phyloP scores from a whole-genome alignment of 176 grass and related monocot species.

The Raddia guianensis region DNA sequence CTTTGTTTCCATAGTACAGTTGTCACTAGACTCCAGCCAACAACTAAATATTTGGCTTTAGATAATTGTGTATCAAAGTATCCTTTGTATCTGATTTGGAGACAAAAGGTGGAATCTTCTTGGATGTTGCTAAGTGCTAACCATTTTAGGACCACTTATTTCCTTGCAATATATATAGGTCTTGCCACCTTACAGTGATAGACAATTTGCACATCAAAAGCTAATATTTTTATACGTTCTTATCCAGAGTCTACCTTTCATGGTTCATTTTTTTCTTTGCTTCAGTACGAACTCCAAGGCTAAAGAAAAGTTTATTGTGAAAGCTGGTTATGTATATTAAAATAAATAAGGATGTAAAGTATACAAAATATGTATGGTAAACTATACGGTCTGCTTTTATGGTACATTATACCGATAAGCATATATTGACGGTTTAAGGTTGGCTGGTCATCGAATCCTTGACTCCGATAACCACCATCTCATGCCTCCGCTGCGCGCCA shows the following conservation, averaged over 20 bases:
- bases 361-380: too few species aligned
- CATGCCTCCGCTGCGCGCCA: too few species aligned
- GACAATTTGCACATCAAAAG: constrained; percentile 1
- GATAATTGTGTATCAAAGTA: background rate
- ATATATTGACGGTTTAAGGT: too few species aligned
- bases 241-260: background rate
- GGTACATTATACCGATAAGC: too few species aligned
- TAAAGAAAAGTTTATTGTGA: background rate
- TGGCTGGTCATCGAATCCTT: too few species aligned
- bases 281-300: background rate
- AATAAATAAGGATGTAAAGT: background rate
- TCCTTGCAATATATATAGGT: background rate
- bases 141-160: constrained; percentile 6
- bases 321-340: background rate
- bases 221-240: background rate
- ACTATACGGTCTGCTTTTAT: too few species aligned
- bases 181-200: background rate
- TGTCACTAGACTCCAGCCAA: constrained; percentile 49
- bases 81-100: too few species aligned
- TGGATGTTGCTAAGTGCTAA: background rate
- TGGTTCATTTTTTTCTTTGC: background rate
- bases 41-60: constrained; percentile 11
- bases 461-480: too few species aligned
- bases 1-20: constrained; percentile 33
- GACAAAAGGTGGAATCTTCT: background rate